Evolutionary conservation across 805 yeast species (phyloP).

Genomic region (Ogataea henricii): DNA sequence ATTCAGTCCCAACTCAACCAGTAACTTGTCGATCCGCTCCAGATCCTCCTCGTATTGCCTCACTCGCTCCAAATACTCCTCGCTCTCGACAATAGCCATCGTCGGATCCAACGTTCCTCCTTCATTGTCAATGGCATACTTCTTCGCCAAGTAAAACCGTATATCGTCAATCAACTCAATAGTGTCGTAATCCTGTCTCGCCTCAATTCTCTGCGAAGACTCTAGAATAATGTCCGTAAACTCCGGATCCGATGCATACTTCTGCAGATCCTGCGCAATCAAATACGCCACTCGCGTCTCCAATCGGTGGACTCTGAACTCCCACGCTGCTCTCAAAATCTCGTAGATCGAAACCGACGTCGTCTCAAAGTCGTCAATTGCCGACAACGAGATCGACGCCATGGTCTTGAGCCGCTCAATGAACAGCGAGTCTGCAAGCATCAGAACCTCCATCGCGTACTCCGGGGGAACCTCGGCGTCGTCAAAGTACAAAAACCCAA

Average conservation of each 20-base stretch:
- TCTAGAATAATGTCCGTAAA: slow-evolving; percentile 36
- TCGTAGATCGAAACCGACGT: slow-evolving; percentile 49
- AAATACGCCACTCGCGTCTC: slow-evolving; percentile 63
- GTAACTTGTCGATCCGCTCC: slow-evolving; percentile 41
- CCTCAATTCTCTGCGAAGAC: slow-evolving; percentile 53
- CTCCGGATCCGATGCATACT: slow-evolving; percentile 38
- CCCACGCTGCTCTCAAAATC: slow-evolving; percentile 67
- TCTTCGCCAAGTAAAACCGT: slow-evolving; percentile 56
- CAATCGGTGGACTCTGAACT: slow-evolving; percentile 59
- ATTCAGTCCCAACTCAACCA: slow-evolving; percentile 42
- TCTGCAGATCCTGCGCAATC: slow-evolving; percentile 52
- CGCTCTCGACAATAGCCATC: slow-evolving; percentile 13
- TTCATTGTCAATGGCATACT: slow-evolving; percentile 34
- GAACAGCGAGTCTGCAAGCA: slow-evolving; percentile 58
- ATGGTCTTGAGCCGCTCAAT: slow-evolving; percentile 65
- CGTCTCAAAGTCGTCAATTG: slow-evolving; percentile 23
- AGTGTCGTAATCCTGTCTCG: slow-evolving; percentile 74
- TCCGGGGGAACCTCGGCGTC: slow-evolving; percentile 51
- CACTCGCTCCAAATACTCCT: slow-evolving; percentile 25
- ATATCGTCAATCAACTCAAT: slow-evolving; percentile 81
- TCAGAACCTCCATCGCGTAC: slow-evolving; percentile 55
- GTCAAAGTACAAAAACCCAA: slow-evolving; percentile 63
- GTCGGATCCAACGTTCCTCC: slow-evolving; percentile 23
- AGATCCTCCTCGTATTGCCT: slow-evolving; percentile 38
- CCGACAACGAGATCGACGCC: slow-evolving; percentile 54